Percentiles rank a stretch among this genome's conserved stretches.
Conservation (phyloP, 1,284 basidiomycete genomes). For the Stereum hirsutum region DNA sequence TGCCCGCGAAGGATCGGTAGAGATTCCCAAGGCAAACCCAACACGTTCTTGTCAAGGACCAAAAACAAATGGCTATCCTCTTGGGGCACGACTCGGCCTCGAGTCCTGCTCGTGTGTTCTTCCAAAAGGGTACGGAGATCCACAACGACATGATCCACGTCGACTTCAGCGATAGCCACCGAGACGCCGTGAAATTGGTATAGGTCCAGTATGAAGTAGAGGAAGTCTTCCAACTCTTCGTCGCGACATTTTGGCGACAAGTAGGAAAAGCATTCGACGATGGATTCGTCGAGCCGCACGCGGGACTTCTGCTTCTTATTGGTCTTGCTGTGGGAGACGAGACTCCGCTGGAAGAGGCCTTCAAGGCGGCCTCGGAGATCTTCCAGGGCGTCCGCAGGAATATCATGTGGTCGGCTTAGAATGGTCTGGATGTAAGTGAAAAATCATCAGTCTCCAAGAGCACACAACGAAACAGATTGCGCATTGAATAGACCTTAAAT, state of each 20-base stretch:
- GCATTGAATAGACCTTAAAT: constrained; percentile 70
- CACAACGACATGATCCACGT: constrained; percentile 78
- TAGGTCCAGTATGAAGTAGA: constrained; percentile 90
- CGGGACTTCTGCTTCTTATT: constrained; percentile 50
- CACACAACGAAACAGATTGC: neutral
- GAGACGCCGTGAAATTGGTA: constrained; percentile 90
- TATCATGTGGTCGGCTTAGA: constrained; percentile 43
- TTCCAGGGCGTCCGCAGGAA: constrained; percentile 36
- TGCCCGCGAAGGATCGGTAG: constrained; percentile 79
- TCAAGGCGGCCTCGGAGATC: constrained; percentile 63
- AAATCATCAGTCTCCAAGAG: neutral
- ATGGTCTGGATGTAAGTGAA: constrained; percentile 46
- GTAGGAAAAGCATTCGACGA: constrained; percentile 83
- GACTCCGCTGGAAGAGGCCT: constrained; percentile 61
- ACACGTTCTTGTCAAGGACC: constrained; percentile 85
- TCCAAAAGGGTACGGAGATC: constrained; percentile 66
- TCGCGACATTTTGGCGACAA: constrained; percentile 77
- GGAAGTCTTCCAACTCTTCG: constrained; percentile 92
- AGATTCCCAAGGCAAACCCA: constrained; percentile 94
- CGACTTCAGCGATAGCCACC: constrained; percentile 87
- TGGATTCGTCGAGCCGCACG: constrained; percentile 53
- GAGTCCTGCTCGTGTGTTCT: constrained; percentile 47
- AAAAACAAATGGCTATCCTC: constrained; percentile 76
- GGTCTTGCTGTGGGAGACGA: constrained; percentile 47
- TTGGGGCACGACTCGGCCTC: constrained; percentile 17